Conservation (phyloP, 768 basidiomycete genomes). For the Suillus paluster region DNA sequence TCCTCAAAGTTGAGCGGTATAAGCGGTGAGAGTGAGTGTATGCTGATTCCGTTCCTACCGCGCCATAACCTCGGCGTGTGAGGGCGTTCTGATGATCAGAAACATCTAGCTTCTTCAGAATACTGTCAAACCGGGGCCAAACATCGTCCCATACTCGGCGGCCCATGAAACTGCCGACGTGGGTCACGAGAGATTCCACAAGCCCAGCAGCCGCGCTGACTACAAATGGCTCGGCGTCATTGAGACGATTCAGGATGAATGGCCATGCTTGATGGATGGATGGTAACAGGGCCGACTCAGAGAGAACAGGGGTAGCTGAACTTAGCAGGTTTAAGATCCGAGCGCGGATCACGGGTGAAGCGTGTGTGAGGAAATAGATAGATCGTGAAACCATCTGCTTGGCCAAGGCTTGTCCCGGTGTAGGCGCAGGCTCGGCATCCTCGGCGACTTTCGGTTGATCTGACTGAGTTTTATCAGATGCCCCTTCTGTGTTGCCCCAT, state of each 20-base stretch:
- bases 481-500: conserved; percentile 49
- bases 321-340: conserved; percentile 78
- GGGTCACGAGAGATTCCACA: conserved; percentile 68
- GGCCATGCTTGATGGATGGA: conserved; percentile 92
- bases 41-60: conserved; percentile 66
- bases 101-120: conserved; percentile 64
- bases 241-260: conserved; percentile 85
- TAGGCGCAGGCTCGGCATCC: conserved; percentile 54
- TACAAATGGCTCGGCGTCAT: conserved; percentile 77
- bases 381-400: conserved; percentile 88
- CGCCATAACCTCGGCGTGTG: conserved; percentile 52
- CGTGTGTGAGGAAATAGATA: conserved; percentile 88
- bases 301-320: conserved; percentile 72
- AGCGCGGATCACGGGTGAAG: conserved; percentile 83
- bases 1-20: conserved; percentile 74
- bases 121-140: conserved; percentile 79
- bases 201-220: conserved; percentile 75
- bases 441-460: conserved; percentile 24
- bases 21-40: conserved; percentile 84
- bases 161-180: conserved; percentile 87
- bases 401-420: conserved; percentile 75
- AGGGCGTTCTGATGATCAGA: conserved; percentile 73
- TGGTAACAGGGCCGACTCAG: conserved; percentile 78
- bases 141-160: conserved; percentile 88
- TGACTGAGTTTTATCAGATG: conserved; percentile 24